These are phyloP conservation scores for Arthrobotrys musiformis DNA, from an alignment of 2,329 filamentous ascomycete species.

Conservation along the genomic window DNA sequence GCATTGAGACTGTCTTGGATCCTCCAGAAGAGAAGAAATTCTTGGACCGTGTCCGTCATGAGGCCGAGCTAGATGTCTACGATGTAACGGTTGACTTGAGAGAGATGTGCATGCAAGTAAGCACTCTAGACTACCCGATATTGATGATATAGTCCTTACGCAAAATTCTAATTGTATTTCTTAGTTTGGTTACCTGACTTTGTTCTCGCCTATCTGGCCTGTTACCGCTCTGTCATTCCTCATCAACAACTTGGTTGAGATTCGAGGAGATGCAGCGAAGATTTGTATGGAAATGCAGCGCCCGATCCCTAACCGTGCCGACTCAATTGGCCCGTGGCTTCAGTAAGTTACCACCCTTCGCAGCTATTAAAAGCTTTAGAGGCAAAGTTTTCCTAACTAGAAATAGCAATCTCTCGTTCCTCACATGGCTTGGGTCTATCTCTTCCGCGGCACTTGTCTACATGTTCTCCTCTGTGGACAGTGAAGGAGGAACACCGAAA, in stretches of 20 bases:
- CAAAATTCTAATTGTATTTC: neutral
- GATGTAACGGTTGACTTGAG: slow-evolving; percentile 90
- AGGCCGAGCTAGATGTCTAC: slow-evolving; percentile 84
- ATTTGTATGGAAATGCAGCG: slow-evolving; percentile 89
- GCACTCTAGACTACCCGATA: neutral
- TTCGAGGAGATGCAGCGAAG: slow-evolving; percentile 92
- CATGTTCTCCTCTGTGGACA: slow-evolving; percentile 79
- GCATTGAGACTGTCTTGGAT: slow-evolving; percentile 70
- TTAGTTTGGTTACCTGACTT: slow-evolving; percentile 79
- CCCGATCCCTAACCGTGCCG: slow-evolving; percentile 86
- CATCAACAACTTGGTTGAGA: slow-evolving; percentile 94
- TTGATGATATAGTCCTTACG: neutral
- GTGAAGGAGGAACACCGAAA: slow-evolving; percentile 73
- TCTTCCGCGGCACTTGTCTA: slow-evolving; percentile 89
- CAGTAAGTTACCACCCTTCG: slow-evolving; percentile 62
- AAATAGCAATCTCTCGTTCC: slow-evolving; percentile 75
- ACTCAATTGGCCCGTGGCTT: slow-evolving; percentile 94
- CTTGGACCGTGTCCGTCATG: slow-evolving; percentile 80
- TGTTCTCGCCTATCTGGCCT: slow-evolving; percentile 95
- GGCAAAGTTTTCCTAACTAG: neutral
- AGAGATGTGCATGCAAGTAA: slow-evolving; percentile 87
- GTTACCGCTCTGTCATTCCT: slow-evolving; percentile 89
- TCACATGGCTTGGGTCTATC: slow-evolving; percentile 93
- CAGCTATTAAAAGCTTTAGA: neutral
- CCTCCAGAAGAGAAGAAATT: slow-evolving; percentile 81